These are phyloP conservation scores for Trichophyton simii DNA, from an alignment of 2,329 filamentous ascomycete genomes.

Conservation along the genomic window DNA sequence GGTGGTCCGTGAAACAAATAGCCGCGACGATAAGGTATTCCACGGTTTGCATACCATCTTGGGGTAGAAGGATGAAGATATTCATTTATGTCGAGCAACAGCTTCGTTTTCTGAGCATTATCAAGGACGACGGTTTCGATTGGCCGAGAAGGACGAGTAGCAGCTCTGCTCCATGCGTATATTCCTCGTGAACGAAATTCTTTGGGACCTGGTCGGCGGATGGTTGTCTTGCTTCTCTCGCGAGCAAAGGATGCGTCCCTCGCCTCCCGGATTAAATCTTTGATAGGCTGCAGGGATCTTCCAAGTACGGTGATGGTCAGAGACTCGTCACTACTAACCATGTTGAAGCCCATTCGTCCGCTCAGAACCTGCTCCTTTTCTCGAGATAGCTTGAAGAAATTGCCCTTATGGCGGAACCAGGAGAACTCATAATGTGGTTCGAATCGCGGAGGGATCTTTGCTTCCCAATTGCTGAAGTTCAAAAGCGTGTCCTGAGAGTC, in stretches of 20 bases:
- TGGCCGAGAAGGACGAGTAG: constrained; percentile 38
- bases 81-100: constrained; percentile 6
- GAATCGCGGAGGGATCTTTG: constrained; percentile 37
- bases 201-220: constrained; percentile 35
- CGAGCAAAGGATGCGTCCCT: constrained; percentile 34
- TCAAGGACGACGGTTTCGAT: constrained; percentile 68
- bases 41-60: constrained; percentile 17
- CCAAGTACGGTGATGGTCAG: constrained; percentile 38
- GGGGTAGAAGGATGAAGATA: constrained; percentile 7
- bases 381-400: constrained; percentile 32
- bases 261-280: constrained; percentile 34
- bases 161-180: constrained; percentile 14
- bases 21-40: constrained; percentile 63
- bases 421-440: constrained; percentile 38
- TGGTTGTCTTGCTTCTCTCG: constrained; percentile 33
- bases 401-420: constrained; percentile 32
- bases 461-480: constrained; percentile 39
- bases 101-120: constrained; percentile 11
- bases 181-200: constrained; percentile 18
- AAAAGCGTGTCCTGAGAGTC: constrained; percentile 28
- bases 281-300: constrained; percentile 37
- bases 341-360: constrained; percentile 11
- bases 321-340: constrained; percentile 26
- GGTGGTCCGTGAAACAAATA: constrained; percentile 97
- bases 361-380: constrained; percentile 20